Conservation (phyloP, 129 eudicot species). For the Smallanthus sonchifolius region DNA sequence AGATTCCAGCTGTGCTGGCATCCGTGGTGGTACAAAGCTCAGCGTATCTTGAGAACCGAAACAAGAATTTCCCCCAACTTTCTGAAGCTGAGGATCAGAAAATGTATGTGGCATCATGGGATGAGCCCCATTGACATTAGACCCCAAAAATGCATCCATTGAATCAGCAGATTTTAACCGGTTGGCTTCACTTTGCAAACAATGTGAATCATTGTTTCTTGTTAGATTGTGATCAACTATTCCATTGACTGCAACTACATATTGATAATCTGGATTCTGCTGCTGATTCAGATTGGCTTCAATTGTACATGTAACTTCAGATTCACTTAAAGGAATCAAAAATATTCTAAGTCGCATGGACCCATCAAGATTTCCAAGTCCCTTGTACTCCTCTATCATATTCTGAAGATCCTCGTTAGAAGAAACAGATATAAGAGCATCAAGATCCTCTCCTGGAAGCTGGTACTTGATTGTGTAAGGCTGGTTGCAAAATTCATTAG, state of each 20-base stretch:
- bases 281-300: slow-evolving; percentile 39
- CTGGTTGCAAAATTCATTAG: slow-evolving; percentile 46
- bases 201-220: not conserved
- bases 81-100: slow-evolving; percentile 8
- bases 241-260: slow-evolving; percentile 61
- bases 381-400: slow-evolving; percentile 78
- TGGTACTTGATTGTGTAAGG: slow-evolving; percentile 70
- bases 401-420: slow-evolving; percentile 76
- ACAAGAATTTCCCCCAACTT: slow-evolving; percentile 6
- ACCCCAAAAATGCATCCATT: slow-evolving; percentile 2
- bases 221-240: slow-evolving; percentile 14
- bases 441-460: slow-evolving; percentile 72
- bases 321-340: slow-evolving; percentile 47
- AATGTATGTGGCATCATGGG: slow-evolving; percentile 7
- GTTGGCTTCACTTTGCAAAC: not conserved
- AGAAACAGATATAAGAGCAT: slow-evolving; percentile 79
- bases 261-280: slow-evolving; percentile 40
- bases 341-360: slow-evolving; percentile 58
- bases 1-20: slow-evolving; percentile 14
- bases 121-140: slow-evolving; percentile 7
- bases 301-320: slow-evolving; percentile 40
- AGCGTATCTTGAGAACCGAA: slow-evolving; percentile 7
- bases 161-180: slow-evolving; percentile 1
- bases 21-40: slow-evolving; percentile 3
- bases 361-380: slow-evolving; percentile 38